Percentiles rank a stretch among this genome's conserved stretches.
phyloP scores from a whole-genome alignment of 1,284 basidiomycete genomes.

The Fomes fomentarius region DNA sequence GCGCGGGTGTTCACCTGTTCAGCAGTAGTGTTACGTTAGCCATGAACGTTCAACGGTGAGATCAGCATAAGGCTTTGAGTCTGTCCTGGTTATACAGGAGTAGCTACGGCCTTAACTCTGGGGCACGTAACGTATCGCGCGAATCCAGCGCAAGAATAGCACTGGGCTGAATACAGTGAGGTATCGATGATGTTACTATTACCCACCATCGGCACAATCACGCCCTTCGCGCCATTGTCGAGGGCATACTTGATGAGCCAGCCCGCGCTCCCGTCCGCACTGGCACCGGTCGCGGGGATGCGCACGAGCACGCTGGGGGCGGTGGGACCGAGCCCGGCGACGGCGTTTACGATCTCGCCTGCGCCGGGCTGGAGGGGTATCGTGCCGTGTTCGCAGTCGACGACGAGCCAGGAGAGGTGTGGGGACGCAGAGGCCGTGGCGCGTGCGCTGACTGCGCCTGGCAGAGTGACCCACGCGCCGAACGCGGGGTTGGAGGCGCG shows the following conservation, averaged over 20 bases:
- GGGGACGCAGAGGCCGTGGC: conserved; percentile 56
- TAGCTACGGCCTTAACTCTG: too few relatives aligned
- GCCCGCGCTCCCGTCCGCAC: conserved; percentile 45
- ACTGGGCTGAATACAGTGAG: background rate
- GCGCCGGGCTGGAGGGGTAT: conserved; percentile 56
- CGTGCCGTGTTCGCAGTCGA: conserved; percentile 72
- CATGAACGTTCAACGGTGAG: background rate
- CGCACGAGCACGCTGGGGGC: conserved; percentile 59
- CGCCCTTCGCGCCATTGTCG: conserved; percentile 63
- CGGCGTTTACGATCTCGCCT: conserved; percentile 55
- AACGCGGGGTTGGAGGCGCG: conserved; percentile 48
- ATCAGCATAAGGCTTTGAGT: background rate
- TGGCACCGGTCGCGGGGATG: conserved; percentile 62
- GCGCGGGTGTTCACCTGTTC: conserved; percentile 56
- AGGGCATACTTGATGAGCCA: conserved; percentile 75
- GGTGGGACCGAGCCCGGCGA: conserved; percentile 43
- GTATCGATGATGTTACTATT: too few relatives aligned
- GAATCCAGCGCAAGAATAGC: too few relatives aligned
- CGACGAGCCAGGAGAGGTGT: conserved; percentile 60
- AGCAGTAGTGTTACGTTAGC: background rate
- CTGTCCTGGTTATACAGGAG: too few relatives aligned
- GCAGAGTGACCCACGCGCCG: conserved; percentile 71
- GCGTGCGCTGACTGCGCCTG: conserved; percentile 56
- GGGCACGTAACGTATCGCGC: too few relatives aligned
- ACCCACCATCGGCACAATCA: conserved; percentile 67